Evolutionary conservation across 192 early-diverging fungal genomes (phyloP), one percentile per base, ranked within the genome.

Genomic region (Chytriomyces confervae): DNA sequence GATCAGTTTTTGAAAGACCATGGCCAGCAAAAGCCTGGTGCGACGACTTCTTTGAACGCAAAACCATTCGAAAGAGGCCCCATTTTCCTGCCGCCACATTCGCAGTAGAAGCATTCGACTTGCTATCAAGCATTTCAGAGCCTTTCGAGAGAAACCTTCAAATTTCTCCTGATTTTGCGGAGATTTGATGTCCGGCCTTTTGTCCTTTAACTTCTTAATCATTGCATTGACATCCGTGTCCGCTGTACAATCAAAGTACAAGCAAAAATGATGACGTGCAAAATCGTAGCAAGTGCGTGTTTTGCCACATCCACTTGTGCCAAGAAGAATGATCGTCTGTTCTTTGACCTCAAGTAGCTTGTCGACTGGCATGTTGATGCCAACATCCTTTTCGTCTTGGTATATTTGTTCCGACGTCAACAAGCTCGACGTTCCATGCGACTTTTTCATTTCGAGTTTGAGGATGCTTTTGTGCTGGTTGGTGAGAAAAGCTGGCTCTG

Each of bases 311-410:
- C 66, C 66, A 68, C 66, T 68, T n/a, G 47, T 46, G 47, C 66
- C 66, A 68, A 68, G 29, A 44, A 68, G 48, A 46, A 68, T 23
- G 11, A 68, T 68, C 1, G 66, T 49, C 10, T 6, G 9, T 46
- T 13, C 9, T 7, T 8, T 45, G 66, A 68, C 23, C 11, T 68
- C 23, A 27, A 68, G 43, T 23, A 68, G 48, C n/a, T 68, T 46
- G 44, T 68, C 66, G 23, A 68, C 66, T 68, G 66, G 66, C 66
- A 68, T 68, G 29, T 20, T 68, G 13, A 68, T 68, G 43, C 66
- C 66, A 44, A 68, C 20, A 44, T 27, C 43, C 10, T 18, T 44
- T 46, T 68, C 66, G 48, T 68, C 66, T 46, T 45, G 36, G 43
- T 68, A 68, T 8, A 68, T 68, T 23, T 68, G 45, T 6, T 49